Evolutionary conservation across 1,139 yeast genomes (phyloP), one percentile per base, ranked within the genome.

Genomic region (Nakaseomyces nivariensis): DNA sequence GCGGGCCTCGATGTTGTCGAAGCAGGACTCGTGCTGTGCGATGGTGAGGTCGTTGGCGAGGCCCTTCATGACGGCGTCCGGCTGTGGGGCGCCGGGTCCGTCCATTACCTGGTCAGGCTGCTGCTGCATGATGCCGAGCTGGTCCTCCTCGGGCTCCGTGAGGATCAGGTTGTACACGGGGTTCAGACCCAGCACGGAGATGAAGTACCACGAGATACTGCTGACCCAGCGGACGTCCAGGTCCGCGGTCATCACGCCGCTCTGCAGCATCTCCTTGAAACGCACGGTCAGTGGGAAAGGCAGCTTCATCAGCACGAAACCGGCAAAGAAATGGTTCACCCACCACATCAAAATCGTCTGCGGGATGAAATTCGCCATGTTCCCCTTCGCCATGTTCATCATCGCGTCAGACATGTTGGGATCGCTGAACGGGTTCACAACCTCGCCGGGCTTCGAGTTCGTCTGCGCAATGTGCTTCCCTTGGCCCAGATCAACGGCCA

Each of bases 121-220:
- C 51, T 73, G 79, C 56, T 74, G 81, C 51, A 68, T 67, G 56
- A 54, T 47, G 8, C 58, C 57, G 47, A 73, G 59, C 38, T 69
- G 71, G 27, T 70, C 72, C 5, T 70, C 74, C 47, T 69, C 62
- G 47, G 74, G 69, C 26, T 78, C 83, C 4, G 82, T 83, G 63
- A 87, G 76, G 22, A 90, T 59, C 51, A 90, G 74, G 29, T 87
- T 77, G 66, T 84, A 86, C 1, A 92, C 81, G 0, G 96, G 87
- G 56, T 81, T 79, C 54, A 92, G 75, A 37, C 98, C 98, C 51
- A 90, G 70, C 57, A 89, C 78, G 52, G 89, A 87, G 50, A 92
- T 86, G 66, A 92, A 88, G 66, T 92, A 92, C 98, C 97, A 92
- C n/a, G 97, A 89, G 32, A 94, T 82, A 3, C 96, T 82, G 38